Evolutionary conservation across 208 protist species (phyloP), one percentile per base, ranked within the genome.

Genomic region (Kentomonas sorsogonicus): DNA sequence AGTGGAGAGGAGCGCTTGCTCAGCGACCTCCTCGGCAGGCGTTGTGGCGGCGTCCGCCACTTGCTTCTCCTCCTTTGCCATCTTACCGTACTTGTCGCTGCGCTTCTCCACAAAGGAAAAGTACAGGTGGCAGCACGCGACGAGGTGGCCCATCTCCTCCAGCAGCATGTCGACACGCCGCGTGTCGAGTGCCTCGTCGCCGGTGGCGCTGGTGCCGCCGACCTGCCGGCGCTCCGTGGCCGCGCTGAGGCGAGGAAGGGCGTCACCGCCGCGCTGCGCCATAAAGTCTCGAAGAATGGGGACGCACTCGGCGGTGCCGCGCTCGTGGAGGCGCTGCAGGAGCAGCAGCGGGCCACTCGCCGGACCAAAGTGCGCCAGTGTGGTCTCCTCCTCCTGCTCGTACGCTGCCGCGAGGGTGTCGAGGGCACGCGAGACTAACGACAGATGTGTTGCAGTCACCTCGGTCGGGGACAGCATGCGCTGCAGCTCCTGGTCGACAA

Each of bases 71-170:
- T 7, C 22, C 26, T 36, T 64, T 6, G 33, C n/a, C 48, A 20
- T 39, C n/a, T 18, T 39, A 15, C 10, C 33, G 48, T 69, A 44
- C 44, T 79, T 80, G 53, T 73, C 70, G 39, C 51, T 63, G 39
- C 80, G 70, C 66, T 83, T 83, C 66, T 88, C 65, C 3, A 77
- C 66, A 58, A 91, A 91, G 34, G 52, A 45, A 43, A 87, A 70
- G 69, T 94, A 94, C 7, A 91, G 53, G 56, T 89, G 74, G 40
- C 80, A 88, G 65, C 86, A 94, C n/a, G 83, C 89, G 3, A 89
- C 83, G 22, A 94, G 69, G 63, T 94, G 86, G 34, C 72, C 74
- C 66, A 89, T 91, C 54, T 94, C 86, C 60, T 94, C 86, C 20
- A 94, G 60, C 43, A 82, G 77, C 67, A 89, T 74, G 72, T 94